Conservation (phyloP, 106 monocot species). For the Dendrobium officinale region DNA sequence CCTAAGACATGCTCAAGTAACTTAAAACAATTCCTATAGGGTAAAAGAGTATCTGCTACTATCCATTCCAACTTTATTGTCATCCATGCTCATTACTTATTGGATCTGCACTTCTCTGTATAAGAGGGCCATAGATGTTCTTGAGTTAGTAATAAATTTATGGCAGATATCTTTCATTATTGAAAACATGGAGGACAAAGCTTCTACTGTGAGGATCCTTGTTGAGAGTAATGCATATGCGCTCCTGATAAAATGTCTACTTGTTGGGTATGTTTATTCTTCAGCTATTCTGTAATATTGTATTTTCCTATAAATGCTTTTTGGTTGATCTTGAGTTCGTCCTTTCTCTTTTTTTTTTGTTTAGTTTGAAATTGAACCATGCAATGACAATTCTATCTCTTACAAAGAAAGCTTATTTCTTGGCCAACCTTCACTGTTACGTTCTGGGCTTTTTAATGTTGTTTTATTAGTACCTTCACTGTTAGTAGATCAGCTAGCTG, state of each 20-base stretch:
- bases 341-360: background rate
- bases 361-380: background rate
- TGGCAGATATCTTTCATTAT: conserved; percentile 64
- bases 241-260: conserved; percentile 60
- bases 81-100: background rate
- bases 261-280: conserved; percentile 53
- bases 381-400: background rate
- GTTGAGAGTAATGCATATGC: conserved; percentile 43
- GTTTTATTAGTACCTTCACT: background rate
- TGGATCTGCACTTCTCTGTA: background rate
- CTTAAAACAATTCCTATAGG: background rate
- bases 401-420: background rate
- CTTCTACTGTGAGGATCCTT: conserved; percentile 38
- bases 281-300: background rate
- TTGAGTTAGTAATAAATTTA: conserved; percentile 2
- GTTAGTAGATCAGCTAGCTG: background rate
- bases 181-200: conserved; percentile 46
- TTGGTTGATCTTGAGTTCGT: background rate
- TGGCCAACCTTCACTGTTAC: background rate
- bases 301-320: background rate
- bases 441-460: background rate
- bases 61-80: background rate
- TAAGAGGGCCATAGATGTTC: background rate
- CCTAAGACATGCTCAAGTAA: background rate
- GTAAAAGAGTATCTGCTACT: background rate